phyloP scores from a whole-genome alignment of 768 basidiomycete genomes.

The Auricularia heimuer region DNA sequence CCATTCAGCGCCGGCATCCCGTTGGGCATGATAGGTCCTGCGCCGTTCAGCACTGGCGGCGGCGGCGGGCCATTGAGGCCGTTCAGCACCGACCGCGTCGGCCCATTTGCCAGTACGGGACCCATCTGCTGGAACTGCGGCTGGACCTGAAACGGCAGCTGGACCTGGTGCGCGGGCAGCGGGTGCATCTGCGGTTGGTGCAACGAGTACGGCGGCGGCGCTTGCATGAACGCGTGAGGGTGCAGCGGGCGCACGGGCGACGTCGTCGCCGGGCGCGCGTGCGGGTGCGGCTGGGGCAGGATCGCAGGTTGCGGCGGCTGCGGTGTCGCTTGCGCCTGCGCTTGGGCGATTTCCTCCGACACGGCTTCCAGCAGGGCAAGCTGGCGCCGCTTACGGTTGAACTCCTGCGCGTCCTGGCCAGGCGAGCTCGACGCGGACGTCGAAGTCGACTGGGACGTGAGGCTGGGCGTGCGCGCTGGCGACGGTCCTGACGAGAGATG shows the following conservation, averaged over 20 bases:
- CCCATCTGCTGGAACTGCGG: neutral
- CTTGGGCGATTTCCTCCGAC: conserved; percentile 61
- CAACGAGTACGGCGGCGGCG: conserved; percentile 5
- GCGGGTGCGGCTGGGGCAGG: conserved; percentile 9
- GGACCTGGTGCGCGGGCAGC: conserved; percentile 14
- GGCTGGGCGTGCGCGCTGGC: neutral
- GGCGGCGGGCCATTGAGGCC: neutral
- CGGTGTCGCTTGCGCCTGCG: conserved; percentile 35
- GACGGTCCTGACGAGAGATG: neutral
- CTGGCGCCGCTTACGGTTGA: conserved; percentile 48
- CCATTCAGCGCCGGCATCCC: conserved; percentile 9
- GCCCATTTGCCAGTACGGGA: conserved; percentile 23
- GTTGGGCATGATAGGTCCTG: conserved; percentile 8
- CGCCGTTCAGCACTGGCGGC: neutral
- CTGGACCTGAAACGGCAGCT: conserved; percentile 8
- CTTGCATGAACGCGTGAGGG: conserved; percentile 15
- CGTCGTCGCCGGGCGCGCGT: conserved; percentile 8
- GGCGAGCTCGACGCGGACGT: neutral
- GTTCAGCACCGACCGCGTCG: neutral
- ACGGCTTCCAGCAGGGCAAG: conserved; percentile 62
- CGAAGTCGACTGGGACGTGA: neutral
- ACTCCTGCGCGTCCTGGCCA: neutral
- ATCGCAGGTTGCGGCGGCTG: conserved; percentile 15
- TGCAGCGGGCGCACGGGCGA: conserved; percentile 27
- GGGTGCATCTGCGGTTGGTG: conserved; percentile 11